A percentile compares a stretch with the other conserved stretches of the same genome.
phyloP scores from a whole-genome alignment of 306 rosid genomes.

The Amphicarpaea edgeworthii region DNA sequence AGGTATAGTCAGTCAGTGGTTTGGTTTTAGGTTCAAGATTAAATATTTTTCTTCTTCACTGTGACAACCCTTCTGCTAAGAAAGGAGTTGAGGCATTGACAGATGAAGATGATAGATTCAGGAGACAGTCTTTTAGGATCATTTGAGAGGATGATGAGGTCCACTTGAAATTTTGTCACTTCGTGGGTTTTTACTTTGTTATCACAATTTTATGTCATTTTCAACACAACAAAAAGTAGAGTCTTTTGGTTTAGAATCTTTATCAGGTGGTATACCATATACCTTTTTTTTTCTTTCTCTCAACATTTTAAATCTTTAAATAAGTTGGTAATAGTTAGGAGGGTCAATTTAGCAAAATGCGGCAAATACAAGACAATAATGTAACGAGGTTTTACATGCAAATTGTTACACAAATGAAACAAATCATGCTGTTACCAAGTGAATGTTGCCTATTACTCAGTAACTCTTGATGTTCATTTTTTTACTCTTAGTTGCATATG shows the following conservation, averaged over 20 bases:
- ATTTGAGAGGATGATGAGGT: slow-evolving; percentile 49
- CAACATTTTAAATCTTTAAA: not conserved
- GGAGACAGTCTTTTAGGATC: slow-evolving; percentile 43
- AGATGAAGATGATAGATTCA: slow-evolving; percentile 43
- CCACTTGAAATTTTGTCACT: slow-evolving; percentile 51
- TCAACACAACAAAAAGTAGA: slow-evolving; percentile 25
- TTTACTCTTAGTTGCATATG: not conserved
- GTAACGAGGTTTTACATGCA: not conserved
- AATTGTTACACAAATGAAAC: slow-evolving; percentile 19
- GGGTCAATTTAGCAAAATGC: slow-evolving; percentile 33
- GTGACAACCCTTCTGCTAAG: slow-evolving; percentile 58
- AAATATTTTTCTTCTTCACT: not conserved
- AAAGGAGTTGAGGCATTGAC: slow-evolving; percentile 52
- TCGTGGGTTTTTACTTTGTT: slow-evolving; percentile 37
- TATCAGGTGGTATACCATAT: slow-evolving; percentile 29
- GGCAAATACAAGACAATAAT: slow-evolving; percentile 19
- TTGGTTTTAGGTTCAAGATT: slow-evolving; percentile 9
- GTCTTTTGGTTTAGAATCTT: slow-evolving; percentile 29
- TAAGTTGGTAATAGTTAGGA: slow-evolving; percentile 29
- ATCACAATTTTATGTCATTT: slow-evolving; percentile 36
- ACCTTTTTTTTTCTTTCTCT: not conserved
- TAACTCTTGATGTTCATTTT: not conserved
- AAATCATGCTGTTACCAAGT: slow-evolving; percentile 1
- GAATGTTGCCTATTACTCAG: not conserved
- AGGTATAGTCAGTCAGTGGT: not conserved